Evolutionary conservation across 495 filamentous ascomycete genomes (phyloP).

Genomic region (Penicillium coffeae): DNA sequence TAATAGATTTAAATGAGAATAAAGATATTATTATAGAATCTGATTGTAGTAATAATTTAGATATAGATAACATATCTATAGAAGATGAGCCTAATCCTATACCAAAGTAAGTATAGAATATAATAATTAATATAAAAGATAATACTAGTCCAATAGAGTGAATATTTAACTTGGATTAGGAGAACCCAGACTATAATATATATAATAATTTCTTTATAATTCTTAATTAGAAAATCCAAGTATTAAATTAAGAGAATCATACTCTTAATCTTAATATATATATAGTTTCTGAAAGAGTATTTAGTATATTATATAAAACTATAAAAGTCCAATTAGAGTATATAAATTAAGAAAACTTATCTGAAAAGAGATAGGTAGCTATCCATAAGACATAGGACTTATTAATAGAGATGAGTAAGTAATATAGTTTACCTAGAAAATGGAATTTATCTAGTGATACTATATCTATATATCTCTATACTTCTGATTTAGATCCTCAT

Average conservation of each 20-base stretch:
- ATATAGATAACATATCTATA: too few species aligned
- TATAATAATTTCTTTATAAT: neutral
- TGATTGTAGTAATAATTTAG: too few species aligned
- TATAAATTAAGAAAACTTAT: neutral
- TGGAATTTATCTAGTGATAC: too few species aligned
- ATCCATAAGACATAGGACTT: conserved; percentile 4
- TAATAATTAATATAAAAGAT: neutral
- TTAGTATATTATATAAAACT: neutral
- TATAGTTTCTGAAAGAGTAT: neutral
- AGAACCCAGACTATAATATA: neutral
- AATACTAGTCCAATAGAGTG: neutral
- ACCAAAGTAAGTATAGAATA: neutral
- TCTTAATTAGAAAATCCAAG: neutral
- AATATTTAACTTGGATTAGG: neutral
- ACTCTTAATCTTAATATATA: neutral
- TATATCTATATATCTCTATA: too few species aligned
- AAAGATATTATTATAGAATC: too few species aligned
- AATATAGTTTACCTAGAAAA: too few species aligned
- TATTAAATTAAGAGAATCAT: neutral
- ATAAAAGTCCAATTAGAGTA: neutral
- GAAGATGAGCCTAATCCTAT: neutral
- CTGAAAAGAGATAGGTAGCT: neutral
- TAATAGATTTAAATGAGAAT: too few species aligned
- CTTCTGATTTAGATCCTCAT: too few species aligned
- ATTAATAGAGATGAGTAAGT: neutral